These are phyloP conservation scores for Sphagnum contortum DNA, from an alignment of 225 moss, liverwort and hornwort species.

Conservation along the genomic window DNA sequence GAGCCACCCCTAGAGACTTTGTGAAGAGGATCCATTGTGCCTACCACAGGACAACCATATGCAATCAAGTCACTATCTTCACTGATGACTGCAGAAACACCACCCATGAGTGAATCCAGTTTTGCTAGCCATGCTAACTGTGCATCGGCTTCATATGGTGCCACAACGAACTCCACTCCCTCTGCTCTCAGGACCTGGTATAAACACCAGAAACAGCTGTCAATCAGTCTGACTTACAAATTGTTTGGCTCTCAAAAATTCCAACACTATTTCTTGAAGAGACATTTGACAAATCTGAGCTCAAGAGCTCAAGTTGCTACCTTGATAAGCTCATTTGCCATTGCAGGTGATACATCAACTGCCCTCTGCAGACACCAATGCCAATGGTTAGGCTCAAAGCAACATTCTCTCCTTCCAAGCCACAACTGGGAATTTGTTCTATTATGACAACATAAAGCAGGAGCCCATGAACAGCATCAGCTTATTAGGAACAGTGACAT, in stretches of 20 bases:
- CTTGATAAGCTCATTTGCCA: constrained; percentile 46
- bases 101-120: constrained; percentile 19
- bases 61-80: constrained; percentile 55
- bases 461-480: too few species aligned
- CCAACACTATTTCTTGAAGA: too few species aligned
- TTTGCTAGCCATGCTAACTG: constrained; percentile 38
- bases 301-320: constrained; percentile 3
- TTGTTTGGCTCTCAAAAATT: too few species aligned
- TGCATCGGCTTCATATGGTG: constrained; percentile 58
- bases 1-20: too few species aligned
- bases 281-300: too few species aligned
- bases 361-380: constrained; percentile 22
- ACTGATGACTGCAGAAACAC: constrained; percentile 33
- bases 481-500: not conserved
- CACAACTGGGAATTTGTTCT: not conserved
- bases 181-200: constrained; percentile 29
- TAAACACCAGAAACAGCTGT: too few species aligned
- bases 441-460: too few species aligned
- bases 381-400: not conserved
- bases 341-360: constrained; percentile 38
- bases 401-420: not conserved
- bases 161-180: constrained; percentile 39
- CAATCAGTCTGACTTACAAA: too few species aligned
- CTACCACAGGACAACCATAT: constrained; percentile 47
- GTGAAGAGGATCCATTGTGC: too few species aligned